These are phyloP conservation scores for Beauveria pseudobassiana DNA, from an alignment of 2,329 filamentous ascomycete genomes.

Conservation along the genomic window DNA sequence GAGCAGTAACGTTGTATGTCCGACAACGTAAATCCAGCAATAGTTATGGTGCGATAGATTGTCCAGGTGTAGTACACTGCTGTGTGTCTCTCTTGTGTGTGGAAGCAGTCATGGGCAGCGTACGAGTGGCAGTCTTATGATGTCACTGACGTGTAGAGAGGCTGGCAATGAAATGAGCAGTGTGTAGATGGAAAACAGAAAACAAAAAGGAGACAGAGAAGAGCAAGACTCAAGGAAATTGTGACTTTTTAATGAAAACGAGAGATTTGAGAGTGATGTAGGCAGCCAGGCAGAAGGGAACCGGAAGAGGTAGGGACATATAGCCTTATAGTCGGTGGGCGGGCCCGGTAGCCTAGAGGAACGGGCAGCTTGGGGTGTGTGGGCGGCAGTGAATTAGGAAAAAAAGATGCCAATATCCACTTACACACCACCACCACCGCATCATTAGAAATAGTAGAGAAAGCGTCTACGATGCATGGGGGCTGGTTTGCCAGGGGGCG, in stretches of 20 bases:
- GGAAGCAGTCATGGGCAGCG: background rate
- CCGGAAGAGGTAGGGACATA: background rate
- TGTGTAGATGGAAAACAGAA: background rate
- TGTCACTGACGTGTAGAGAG: background rate
- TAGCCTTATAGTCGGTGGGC: conserved; percentile 6
- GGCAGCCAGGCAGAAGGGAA: background rate
- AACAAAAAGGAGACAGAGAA: background rate
- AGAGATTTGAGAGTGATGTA: conserved; percentile 9
- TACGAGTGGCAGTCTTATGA: background rate
- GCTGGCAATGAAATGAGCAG: background rate
- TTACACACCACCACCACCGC: background rate
- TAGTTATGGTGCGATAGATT: background rate
- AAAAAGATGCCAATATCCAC: background rate
- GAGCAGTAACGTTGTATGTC: background rate
- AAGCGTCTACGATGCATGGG: background rate
- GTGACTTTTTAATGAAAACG: background rate
- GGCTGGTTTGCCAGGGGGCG: background rate
- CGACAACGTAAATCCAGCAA: background rate
- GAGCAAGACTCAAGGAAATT: background rate
- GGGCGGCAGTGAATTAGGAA: background rate
- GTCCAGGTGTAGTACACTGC: background rate
- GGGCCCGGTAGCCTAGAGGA: conserved; percentile 6
- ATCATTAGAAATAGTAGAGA: background rate
- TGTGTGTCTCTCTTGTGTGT: background rate
- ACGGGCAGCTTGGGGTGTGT: background rate